Evolutionary conservation across 108 stramenopile species (phyloP).

Genomic region (Asterionellopsis glacialis): DNA sequence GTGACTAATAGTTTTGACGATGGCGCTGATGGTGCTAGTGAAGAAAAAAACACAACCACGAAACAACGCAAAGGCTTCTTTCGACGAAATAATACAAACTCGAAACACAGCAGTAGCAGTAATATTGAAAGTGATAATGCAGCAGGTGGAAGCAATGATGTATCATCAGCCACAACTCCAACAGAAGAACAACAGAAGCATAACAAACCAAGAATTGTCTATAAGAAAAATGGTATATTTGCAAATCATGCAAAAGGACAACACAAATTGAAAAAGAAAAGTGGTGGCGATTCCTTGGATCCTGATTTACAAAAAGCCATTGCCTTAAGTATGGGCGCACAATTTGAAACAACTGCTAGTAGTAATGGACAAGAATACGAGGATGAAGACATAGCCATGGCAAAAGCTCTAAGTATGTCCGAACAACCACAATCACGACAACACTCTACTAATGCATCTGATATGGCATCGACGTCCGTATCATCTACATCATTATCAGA

Average conservation of each 20-base stretch:
- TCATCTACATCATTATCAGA: neutral
- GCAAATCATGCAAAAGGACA: neutral
- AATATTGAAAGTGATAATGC: too few species aligned
- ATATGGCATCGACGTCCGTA: neutral
- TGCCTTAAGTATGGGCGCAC: conserved; percentile 14
- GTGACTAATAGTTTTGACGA: neutral
- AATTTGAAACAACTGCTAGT: neutral
- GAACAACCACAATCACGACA: too few species aligned
- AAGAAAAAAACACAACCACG: conserved; percentile 18
- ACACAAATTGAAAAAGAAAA: neutral
- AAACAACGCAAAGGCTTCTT: conserved; percentile 1
- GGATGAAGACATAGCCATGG: conserved; percentile 43
- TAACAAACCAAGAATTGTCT: neutral
- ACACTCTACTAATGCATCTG: too few species aligned
- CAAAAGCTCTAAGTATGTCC: conserved; percentile 40
- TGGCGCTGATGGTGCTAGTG: conserved; percentile 5
- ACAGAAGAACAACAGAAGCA: neutral
- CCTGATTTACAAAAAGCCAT: conserved; percentile 20
- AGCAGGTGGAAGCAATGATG: too few species aligned
- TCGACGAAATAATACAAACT: conserved; percentile 14
- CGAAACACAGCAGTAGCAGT: neutral
- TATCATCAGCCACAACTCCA: too few species aligned
- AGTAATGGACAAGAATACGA: conserved; percentile 12
- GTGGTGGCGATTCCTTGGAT: conserved; percentile 13
- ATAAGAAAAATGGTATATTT: neutral